These are phyloP conservation scores for Cudoniella acicularis DNA, from an alignment of 495 filamentous ascomycete species.

Conservation along the genomic window DNA sequence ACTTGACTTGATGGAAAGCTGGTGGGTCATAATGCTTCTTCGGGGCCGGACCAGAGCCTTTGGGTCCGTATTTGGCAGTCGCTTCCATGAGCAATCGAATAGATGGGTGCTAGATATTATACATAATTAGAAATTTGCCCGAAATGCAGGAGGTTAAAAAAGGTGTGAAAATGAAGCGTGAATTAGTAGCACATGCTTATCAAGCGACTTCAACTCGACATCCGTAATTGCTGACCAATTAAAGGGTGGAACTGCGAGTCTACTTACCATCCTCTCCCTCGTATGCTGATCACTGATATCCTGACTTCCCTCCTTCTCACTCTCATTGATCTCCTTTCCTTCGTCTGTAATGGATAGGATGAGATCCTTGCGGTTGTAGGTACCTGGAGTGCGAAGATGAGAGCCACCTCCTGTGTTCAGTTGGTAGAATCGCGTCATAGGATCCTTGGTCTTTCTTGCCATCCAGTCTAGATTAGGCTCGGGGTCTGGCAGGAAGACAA, in stretches of 20 bases:
- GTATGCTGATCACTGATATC: not conserved
- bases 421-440: not conserved
- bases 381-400: not conserved
- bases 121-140: too few relatives aligned
- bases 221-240: too few relatives aligned
- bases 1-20: not conserved
- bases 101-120: not conserved
- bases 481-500: not conserved
- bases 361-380: not conserved
- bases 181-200: too few relatives aligned
- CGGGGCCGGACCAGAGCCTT: not conserved
- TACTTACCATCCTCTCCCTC: not conserved
- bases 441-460: not conserved
- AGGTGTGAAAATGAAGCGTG: too few relatives aligned
- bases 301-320: not conserved
- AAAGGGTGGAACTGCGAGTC: too few relatives aligned
- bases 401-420: not conserved
- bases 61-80: not conserved
- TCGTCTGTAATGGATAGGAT: not conserved
- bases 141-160: too few relatives aligned
- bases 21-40: not conserved
- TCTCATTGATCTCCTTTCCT: not conserved
- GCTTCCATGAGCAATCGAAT: not conserved
- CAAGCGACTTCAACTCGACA: too few relatives aligned
- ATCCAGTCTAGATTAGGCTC: not conserved